A percentile compares a stretch with the other conserved stretches of the same genome.
phyloP scores from a whole-genome alignment of 805 yeast genomes.

The Grigorovia yakushimaensis region DNA sequence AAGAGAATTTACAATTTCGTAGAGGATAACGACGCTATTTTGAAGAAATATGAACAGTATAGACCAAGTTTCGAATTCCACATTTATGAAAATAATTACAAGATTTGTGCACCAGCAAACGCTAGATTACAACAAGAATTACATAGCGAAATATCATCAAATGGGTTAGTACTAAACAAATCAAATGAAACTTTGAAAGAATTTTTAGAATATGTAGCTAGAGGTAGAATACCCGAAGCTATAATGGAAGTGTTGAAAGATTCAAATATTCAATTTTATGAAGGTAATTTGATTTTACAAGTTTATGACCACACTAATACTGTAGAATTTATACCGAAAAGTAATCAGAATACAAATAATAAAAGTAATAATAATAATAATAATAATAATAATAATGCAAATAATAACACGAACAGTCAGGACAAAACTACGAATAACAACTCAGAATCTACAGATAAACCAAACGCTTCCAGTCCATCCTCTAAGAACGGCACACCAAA shows the following conservation, averaged over 20 bases:
- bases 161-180: slow-evolving; percentile 64
- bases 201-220: slow-evolving; percentile 68
- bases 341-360: slow-evolving; percentile 1
- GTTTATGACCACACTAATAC: slow-evolving; percentile 74
- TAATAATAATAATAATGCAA: not conserved
- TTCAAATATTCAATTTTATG: slow-evolving; percentile 74
- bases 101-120: slow-evolving; percentile 68
- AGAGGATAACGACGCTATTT: slow-evolving; percentile 60
- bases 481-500: not conserved
- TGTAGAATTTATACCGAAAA: slow-evolving; percentile 21
- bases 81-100: slow-evolving; percentile 81
- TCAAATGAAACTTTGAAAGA: slow-evolving; percentile 67
- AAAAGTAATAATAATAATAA: not conserved
- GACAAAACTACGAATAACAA: not conserved
- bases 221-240: slow-evolving; percentile 80
- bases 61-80: slow-evolving; percentile 84
- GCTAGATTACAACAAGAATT: slow-evolving; percentile 26
- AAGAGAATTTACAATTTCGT: slow-evolving; percentile 47
- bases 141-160: slow-evolving; percentile 28
- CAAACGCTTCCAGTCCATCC: too few relatives aligned
- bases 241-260: slow-evolving; percentile 84
- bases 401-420: not conserved
- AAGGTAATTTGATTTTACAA: slow-evolving; percentile 80
- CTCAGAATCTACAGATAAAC: too few relatives aligned
- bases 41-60: slow-evolving; percentile 64